Conservation (phyloP, 164 flowering plant species). For the Taxillus chinensis region DNA sequence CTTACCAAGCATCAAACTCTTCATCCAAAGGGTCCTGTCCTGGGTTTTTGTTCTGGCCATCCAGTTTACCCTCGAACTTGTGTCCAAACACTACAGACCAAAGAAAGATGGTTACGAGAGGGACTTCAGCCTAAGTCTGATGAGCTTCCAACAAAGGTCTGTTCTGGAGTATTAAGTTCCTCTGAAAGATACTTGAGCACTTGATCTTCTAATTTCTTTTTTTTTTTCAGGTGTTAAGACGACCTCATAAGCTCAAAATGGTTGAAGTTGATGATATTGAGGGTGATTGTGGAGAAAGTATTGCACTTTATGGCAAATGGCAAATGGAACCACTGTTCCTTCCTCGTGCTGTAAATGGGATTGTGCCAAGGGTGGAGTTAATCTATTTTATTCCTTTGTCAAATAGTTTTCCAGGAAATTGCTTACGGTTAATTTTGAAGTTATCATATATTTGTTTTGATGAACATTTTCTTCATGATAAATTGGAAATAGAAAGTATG, state of each 20-base stretch:
- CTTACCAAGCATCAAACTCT: conserved; percentile 75
- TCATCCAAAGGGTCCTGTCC: conserved; percentile 79
- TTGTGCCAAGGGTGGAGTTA: conserved; percentile 71
- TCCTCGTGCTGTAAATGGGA: conserved; percentile 77
- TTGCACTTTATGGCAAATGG: conserved; percentile 83
- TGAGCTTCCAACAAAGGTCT: conserved; percentile 80
- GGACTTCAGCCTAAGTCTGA: conserved; percentile 66
- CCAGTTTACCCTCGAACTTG: conserved; percentile 86
- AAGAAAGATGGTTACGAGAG: conserved; percentile 84
- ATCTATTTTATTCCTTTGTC: not conserved
- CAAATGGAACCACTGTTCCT: conserved; percentile 70
- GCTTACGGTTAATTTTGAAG: no score
- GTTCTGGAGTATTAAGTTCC: not conserved
- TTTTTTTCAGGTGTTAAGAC: conserved; percentile 47
- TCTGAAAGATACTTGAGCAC: not conserved
- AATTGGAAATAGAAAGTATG: no score
- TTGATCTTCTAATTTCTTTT: not conserved
- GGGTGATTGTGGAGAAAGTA: conserved; percentile 26
- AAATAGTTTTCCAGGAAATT: not conserved
- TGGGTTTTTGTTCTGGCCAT: conserved; percentile 83
- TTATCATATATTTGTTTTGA: no score
- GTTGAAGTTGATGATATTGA: conserved; percentile 26
- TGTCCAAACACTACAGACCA: conserved; percentile 74
- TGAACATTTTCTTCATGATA: no score
- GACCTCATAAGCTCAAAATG: conserved; percentile 32